These are phyloP conservation scores for Stagonosporopsis chrysanthemi DNA, from an alignment of 2,329 filamentous ascomycete genomes.

Conservation along the genomic window DNA sequence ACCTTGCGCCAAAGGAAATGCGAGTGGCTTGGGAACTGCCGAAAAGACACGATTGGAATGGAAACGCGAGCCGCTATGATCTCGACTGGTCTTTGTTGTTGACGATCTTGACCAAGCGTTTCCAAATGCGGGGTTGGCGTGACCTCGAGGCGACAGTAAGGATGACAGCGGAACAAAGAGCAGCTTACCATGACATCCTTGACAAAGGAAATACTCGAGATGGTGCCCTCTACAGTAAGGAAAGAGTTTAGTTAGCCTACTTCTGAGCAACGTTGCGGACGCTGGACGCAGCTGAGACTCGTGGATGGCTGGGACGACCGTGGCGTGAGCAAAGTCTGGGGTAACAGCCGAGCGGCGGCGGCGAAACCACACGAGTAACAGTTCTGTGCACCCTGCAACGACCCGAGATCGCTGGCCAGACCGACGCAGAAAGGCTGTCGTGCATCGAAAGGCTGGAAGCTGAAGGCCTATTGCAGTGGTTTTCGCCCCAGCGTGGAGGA, in stretches of 20 bases:
- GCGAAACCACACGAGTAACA: slow-evolving; percentile 25
- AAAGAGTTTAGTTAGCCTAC: slow-evolving; percentile 37
- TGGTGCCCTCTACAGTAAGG: slow-evolving; percentile 71
- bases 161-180: slow-evolving; percentile 27
- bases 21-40: slow-evolving; percentile 34
- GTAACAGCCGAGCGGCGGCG: slow-evolving; percentile 29
- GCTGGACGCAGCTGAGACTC: slow-evolving; percentile 24
- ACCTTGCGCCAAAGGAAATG: slow-evolving; percentile 30
- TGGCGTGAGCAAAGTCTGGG: slow-evolving; percentile 43
- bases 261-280: slow-evolving; percentile 27
- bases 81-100: slow-evolving; percentile 34
- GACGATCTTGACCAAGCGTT: slow-evolving; percentile 31
- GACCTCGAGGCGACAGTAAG: slow-evolving; percentile 29
- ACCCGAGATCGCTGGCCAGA: slow-evolving; percentile 30
- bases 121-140: slow-evolving; percentile 43
- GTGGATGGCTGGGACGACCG: slow-evolving; percentile 31
- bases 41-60: slow-evolving; percentile 26
- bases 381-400: slow-evolving; percentile 15
- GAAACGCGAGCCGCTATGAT: slow-evolving; percentile 32
- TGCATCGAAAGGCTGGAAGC: slow-evolving; percentile 25
- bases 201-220: slow-evolving; percentile 85
- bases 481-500: slow-evolving; percentile 20
- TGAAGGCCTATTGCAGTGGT: slow-evolving; percentile 31
- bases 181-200: slow-evolving; percentile 78
- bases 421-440: slow-evolving; percentile 20